Evolutionary conservation across 805 yeast species (phyloP).

Genomic region (Starmerella sirachaensis): DNA sequence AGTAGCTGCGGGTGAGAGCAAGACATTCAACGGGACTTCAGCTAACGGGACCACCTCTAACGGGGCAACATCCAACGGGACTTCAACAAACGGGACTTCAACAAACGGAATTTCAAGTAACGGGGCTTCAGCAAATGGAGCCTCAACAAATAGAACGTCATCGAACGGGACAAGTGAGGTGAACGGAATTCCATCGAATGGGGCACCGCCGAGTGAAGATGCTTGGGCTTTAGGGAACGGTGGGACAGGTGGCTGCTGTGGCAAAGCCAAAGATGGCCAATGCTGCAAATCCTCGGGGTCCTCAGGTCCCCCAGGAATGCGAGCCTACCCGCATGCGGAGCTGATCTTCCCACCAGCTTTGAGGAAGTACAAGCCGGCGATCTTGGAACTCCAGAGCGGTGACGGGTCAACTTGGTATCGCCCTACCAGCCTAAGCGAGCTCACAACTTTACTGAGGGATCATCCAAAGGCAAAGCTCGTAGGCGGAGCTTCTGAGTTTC

Average conservation of each 20-base stretch:
- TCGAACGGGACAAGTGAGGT: too few species aligned
- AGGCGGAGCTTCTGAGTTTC: conserved; percentile 40
- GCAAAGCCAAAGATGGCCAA: conserved; percentile 12
- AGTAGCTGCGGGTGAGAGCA: too few species aligned
- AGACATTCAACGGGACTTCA: too few species aligned
- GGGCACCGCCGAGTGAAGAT: too few species aligned
- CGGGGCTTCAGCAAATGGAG: conserved; percentile 3
- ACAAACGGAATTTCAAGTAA: conserved; percentile 11
- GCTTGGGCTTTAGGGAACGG: too few species aligned
- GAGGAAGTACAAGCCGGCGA: conserved; percentile 25
- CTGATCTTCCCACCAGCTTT: conserved; percentile 34
- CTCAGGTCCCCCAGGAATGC: too few species aligned
- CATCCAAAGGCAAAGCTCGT: conserved; percentile 34
- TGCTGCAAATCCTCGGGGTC: conserved; percentile 14
- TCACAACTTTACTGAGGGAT: conserved; percentile 28
- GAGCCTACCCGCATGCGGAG: conserved; percentile 33
- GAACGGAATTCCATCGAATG: too few species aligned
- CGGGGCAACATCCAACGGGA: background rate
- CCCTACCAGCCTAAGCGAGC: conserved; percentile 33
- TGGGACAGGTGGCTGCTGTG: conserved; percentile 10
- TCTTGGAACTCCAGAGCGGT: conserved; percentile 29
- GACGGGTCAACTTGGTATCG: conserved; percentile 36
- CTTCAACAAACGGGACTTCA: background rate
- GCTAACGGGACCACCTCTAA: too few species aligned
- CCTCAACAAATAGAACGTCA: too few species aligned